A percentile compares a stretch with the other conserved stretches of the same genome.
phyloP scores from a whole-genome alignment of 2,329 filamentous ascomycete species.

The Didymella sp. region DNA sequence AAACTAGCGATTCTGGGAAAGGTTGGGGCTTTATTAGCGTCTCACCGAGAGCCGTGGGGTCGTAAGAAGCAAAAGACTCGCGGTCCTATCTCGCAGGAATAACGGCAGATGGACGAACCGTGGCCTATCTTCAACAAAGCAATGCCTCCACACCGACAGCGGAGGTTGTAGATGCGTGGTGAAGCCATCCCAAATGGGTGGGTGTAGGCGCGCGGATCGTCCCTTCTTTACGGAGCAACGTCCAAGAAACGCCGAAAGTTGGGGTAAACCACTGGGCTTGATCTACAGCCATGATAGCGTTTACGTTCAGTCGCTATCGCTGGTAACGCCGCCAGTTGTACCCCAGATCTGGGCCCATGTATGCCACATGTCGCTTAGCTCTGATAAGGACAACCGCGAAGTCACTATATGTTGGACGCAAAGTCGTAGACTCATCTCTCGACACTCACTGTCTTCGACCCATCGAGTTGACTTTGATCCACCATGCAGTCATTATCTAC shows the following conservation, averaged over 20 bases:
- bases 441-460: not conserved
- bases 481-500: constrained; percentile 6
- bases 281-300: constrained; percentile 4
- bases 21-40: not conserved
- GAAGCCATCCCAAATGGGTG: constrained; percentile 3
- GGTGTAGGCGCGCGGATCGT: constrained; percentile 9
- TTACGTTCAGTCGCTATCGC: constrained; percentile 1
- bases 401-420: constrained; percentile 2
- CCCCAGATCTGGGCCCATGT: constrained; percentile 8
- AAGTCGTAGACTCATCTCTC: not conserved
- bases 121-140: not conserved
- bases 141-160: not conserved
- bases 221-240: not conserved
- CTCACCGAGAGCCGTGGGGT: not conserved
- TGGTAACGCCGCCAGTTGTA: constrained; percentile 4
- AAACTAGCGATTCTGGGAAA: constrained; percentile 1
- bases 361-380: not conserved
- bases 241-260: not conserved
- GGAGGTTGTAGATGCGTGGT: not conserved
- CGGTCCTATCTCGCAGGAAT: not conserved
- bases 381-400: constrained; percentile 4
- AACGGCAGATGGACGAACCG: not conserved
- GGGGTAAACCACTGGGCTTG: not conserved
- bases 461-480: constrained; percentile 1
- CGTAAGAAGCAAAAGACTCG: not conserved